Evolutionary conservation across 495 filamentous ascomycete species (phyloP).

Genomic region (Paragyromitra xinjiangensis): DNA sequence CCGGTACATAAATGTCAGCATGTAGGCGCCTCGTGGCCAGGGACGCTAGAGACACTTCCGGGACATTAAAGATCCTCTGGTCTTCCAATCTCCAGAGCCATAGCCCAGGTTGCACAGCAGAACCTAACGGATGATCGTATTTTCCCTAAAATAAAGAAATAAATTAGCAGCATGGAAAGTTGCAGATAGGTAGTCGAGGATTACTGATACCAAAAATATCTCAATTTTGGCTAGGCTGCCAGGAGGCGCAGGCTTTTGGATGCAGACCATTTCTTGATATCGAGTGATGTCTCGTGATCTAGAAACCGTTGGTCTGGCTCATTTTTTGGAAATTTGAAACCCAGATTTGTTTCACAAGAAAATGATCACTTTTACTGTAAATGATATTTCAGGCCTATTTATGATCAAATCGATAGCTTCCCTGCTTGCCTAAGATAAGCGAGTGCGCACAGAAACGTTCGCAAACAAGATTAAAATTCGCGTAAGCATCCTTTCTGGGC

Average conservation of each 20-base stretch:
- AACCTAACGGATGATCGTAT: conserved; percentile 14
- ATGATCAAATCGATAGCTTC: background rate
- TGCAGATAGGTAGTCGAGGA: conserved; percentile 13
- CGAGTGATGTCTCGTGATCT: conserved; percentile 41
- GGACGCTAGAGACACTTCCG: background rate
- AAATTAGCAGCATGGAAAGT: background rate
- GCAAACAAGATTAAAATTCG: background rate
- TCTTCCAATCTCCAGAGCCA: conserved; percentile 16
- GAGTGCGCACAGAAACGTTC: background rate
- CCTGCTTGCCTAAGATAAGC: background rate
- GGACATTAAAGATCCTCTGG: conserved; percentile 7
- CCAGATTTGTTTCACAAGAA: background rate
- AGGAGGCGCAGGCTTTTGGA: conserved; percentile 15
- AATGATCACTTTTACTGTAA: background rate
- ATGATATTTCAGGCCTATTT: background rate
- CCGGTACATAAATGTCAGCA: conserved; percentile 6
- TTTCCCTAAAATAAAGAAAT: conserved; percentile 29
- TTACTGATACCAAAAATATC: conserved; percentile 11
- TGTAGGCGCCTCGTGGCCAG: background rate
- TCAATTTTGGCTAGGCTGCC: background rate
- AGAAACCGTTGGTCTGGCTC: background rate
- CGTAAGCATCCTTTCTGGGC: background rate
- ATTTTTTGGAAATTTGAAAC: conserved; percentile 1
- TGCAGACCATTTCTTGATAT: conserved; percentile 1
- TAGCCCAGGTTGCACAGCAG: conserved; percentile 13